Conservation (phyloP, 164 flowering plant species). For the Buxus sempervirens region DNA sequence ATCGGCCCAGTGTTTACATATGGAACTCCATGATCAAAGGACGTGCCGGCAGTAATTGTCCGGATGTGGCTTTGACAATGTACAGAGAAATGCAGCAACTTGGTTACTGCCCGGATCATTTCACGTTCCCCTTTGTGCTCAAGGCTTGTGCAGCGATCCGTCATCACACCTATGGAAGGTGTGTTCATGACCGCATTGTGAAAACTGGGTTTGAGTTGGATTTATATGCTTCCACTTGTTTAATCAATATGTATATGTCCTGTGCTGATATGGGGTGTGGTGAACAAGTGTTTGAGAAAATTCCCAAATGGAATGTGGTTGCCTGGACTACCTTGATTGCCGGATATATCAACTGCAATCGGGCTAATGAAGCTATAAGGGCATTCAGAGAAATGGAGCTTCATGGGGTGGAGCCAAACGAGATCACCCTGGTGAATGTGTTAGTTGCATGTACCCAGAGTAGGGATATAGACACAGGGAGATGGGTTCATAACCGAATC, state of each 20-base stretch:
- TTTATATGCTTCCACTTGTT: slow-evolving; percentile 23
- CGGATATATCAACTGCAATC: slow-evolving; percentile 20
- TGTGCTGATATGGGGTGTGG: slow-evolving; percentile 16
- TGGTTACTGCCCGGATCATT: slow-evolving; percentile 24
- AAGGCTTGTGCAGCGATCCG: slow-evolving; percentile 15
- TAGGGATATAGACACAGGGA: slow-evolving; percentile 28
- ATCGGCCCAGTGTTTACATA: slow-evolving; percentile 24
- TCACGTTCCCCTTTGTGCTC: slow-evolving; percentile 31
- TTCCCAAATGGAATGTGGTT: slow-evolving; percentile 26
- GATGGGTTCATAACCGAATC: slow-evolving; percentile 16
- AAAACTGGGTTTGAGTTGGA: slow-evolving; percentile 26
- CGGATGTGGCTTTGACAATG: slow-evolving; percentile 11
- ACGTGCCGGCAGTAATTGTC: slow-evolving; percentile 8
- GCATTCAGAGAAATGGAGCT: slow-evolving; percentile 21
- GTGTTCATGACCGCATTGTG: slow-evolving; percentile 22
- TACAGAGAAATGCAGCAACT: slow-evolving; percentile 24
- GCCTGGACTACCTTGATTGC: slow-evolving; percentile 31
- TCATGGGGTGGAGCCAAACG: slow-evolving; percentile 18
- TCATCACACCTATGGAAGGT: slow-evolving; percentile 10
- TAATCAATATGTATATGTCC: slow-evolving; percentile 21
- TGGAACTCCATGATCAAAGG: slow-evolving; percentile 32
- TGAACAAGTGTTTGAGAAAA: slow-evolving; percentile 23
- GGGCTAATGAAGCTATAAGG: slow-evolving; percentile 16
- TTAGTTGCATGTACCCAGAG: slow-evolving; percentile 25
- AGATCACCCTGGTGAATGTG: slow-evolving; percentile 29